These are phyloP conservation scores for Dorcoceras hygrometricum DNA, from an alignment of 257 asterid genomes.

Conservation along the genomic window DNA sequence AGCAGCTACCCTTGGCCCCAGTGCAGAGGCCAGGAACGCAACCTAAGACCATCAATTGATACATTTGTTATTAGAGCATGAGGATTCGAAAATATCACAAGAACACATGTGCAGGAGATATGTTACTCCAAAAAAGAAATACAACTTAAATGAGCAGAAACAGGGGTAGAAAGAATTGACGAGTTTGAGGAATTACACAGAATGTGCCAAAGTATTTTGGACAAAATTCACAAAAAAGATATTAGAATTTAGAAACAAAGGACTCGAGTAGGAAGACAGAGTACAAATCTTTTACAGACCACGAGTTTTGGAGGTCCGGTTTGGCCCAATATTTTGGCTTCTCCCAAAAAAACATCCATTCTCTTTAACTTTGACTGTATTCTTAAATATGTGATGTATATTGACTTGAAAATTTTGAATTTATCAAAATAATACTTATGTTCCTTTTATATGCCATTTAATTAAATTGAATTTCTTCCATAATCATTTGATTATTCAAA, in stretches of 20 bases:
- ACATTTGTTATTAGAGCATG: conserved; percentile 11
- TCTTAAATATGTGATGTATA: neutral
- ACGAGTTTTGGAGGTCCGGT: neutral
- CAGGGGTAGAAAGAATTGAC: neutral
- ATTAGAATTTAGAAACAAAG: neutral
- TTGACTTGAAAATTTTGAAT: no score
- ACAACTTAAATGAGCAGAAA: conserved; percentile 8
- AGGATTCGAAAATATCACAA: neutral
- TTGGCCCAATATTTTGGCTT: neutral
- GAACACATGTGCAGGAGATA: neutral
- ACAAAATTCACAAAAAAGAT: conserved; percentile 4
- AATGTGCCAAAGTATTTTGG: neutral
- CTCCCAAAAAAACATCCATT: neutral
- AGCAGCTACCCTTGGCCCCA: conserved; percentile 99
- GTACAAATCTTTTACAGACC: neutral
- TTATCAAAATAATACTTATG: no score
- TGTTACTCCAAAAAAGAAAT: conserved; percentile 8
- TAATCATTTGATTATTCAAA: no score
- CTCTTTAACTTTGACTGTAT: neutral
- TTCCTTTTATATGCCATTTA: neutral
- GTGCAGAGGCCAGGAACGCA: conserved; percentile 83
- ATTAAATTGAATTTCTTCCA: no score
- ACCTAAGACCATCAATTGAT: conserved; percentile 52
- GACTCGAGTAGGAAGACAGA: neutral
- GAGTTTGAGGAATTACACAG: neutral